These are phyloP conservation scores for Neonectria ditissima DNA, from an alignment of 2,329 filamentous ascomycete genomes.

Conservation along the genomic window DNA sequence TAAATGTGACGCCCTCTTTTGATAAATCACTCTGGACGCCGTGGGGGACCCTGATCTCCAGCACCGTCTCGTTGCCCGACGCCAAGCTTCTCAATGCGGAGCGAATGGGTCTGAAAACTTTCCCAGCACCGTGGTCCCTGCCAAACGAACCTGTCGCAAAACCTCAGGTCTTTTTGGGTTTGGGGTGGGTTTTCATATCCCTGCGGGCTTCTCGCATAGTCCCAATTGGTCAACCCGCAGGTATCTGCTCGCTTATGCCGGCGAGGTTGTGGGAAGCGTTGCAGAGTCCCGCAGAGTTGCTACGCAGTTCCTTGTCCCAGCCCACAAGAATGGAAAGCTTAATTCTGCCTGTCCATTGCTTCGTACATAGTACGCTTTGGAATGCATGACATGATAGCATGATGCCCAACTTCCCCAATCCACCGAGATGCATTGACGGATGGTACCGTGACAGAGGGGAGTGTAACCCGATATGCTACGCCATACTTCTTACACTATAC, in stretches of 20 bases:
- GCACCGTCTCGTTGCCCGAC: not conserved
- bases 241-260: not conserved
- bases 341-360: not conserved
- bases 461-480: no score
- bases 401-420: not conserved
- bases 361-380: no score
- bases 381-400: not conserved
- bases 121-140: not conserved
- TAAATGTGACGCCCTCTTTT: no score
- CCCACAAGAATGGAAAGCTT: not conserved
- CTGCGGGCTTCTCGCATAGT: not conserved
- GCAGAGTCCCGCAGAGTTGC: not conserved
- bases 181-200: not conserved
- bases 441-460: no score
- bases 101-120: not conserved
- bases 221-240: not conserved
- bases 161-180: not conserved
- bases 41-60: not conserved
- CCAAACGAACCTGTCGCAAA: not conserved
- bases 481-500: no score
- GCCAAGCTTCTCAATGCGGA: not conserved
- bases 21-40: no score
- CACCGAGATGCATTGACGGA: not conserved
- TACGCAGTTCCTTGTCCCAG: not conserved
- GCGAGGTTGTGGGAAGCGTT: not conserved